These are phyloP conservation scores for Aspergillus caelatus DNA, from an alignment of 2,329 filamentous ascomycete species.

Conservation along the genomic window DNA sequence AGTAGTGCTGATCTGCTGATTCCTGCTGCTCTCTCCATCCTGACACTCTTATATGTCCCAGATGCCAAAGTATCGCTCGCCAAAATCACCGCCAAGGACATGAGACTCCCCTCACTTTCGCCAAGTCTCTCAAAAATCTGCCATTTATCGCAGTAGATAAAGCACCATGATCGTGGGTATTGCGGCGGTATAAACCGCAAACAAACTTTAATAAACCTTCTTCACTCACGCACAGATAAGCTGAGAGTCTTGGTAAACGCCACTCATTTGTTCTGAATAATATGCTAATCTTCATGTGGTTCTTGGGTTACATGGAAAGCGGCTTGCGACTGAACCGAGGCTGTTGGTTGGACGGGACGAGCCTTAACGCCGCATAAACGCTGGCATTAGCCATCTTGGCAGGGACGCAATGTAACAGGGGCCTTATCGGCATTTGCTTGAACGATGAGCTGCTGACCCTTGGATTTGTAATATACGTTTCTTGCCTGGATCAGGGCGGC, in stretches of 20 bases:
- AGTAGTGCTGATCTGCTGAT: background rate
- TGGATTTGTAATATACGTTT: background rate
- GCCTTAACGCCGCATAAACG: background rate
- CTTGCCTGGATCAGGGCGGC: background rate
- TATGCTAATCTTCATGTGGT: background rate
- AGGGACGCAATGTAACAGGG: background rate
- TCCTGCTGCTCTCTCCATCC: background rate
- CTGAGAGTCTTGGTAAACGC: background rate
- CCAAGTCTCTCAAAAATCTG: background rate
- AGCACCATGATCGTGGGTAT: background rate
- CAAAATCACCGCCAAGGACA: background rate
- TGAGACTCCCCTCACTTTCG: background rate
- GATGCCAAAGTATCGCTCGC: background rate
- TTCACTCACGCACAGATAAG: background rate
- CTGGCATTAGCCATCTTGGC: background rate
- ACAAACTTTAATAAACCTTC: background rate
- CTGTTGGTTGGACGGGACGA: background rate
- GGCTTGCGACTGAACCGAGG: background rate
- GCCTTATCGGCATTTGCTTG: background rate
- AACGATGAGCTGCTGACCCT: background rate
- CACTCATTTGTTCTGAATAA: background rate
- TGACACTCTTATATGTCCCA: background rate
- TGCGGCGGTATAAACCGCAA: background rate
- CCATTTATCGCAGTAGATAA: background rate
- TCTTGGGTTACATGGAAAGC: slow-evolving; percentile 6